A percentile compares a stretch with the other conserved stretches of the same genome.
phyloP scores from a whole-genome alignment of 768 basidiomycete genomes.

The Cytidiella melzeri region DNA sequence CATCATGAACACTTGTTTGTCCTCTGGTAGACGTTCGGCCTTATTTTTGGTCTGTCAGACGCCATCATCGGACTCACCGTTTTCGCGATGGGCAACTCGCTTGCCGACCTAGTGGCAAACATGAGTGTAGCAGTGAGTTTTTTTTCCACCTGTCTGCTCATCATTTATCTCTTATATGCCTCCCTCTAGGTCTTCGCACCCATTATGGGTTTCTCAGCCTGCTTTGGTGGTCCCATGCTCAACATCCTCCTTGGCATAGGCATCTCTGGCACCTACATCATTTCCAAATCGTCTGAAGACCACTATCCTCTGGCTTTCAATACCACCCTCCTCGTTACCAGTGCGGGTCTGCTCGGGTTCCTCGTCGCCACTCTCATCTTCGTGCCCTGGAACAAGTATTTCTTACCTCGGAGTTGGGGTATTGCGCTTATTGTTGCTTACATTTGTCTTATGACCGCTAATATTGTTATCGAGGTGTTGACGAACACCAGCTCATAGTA shows the following conservation, averaged over 20 bases:
- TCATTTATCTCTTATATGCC: background rate
- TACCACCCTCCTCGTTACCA: constrained; percentile 77
- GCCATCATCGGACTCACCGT: constrained; percentile 96
- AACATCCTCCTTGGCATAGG: constrained; percentile 91
- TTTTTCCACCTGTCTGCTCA: background rate
- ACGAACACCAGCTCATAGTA: constrained; percentile 53
- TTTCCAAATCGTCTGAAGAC: constrained; percentile 52
- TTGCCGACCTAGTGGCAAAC: constrained; percentile 96
- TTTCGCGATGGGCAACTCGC: constrained; percentile 93
- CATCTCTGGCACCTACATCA: constrained; percentile 84
- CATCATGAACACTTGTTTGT: background rate
- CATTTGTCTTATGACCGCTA: constrained; percentile 66
- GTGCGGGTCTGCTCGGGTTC: constrained; percentile 72
- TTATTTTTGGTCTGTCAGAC: constrained; percentile 92
- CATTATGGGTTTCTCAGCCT: constrained; percentile 93
- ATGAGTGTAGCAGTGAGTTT: constrained; percentile 80
- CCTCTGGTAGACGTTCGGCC: constrained; percentile 70
- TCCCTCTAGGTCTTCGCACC: constrained; percentile 66
- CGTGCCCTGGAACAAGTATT: constrained; percentile 81
- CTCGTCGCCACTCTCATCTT: constrained; percentile 71
- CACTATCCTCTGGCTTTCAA: constrained; percentile 69
- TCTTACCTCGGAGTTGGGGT: constrained; percentile 79
- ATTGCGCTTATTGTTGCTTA: constrained; percentile 72
- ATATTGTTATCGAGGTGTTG: constrained; percentile 69
- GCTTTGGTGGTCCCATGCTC: constrained; percentile 90